Evolutionary conservation across 768 basidiomycete species (phyloP).

Genomic region (Serendipita sp.): DNA sequence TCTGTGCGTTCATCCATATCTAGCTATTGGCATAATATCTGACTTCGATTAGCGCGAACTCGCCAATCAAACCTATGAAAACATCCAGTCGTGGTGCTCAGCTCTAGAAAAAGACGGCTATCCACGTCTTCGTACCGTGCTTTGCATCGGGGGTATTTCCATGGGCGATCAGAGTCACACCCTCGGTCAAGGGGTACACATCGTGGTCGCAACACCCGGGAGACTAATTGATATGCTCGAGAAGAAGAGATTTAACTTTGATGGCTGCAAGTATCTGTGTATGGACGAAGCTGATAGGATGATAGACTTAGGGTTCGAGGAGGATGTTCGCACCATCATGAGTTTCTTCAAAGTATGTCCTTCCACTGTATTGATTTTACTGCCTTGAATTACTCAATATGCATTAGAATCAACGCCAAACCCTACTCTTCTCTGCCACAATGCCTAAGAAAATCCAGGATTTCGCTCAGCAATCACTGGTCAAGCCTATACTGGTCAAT

Average conservation of each 20-base stretch:
- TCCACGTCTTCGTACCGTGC: slow-evolving; percentile 69
- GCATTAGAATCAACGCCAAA: slow-evolving; percentile 84
- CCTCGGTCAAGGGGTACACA: slow-evolving; percentile 78
- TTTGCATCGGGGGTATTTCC: slow-evolving; percentile 95
- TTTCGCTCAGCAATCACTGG: slow-evolving; percentile 92
- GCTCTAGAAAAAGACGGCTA: slow-evolving; percentile 72
- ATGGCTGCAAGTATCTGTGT: slow-evolving; percentile 87
- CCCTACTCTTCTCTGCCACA: slow-evolving; percentile 91
- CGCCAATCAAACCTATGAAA: slow-evolving; percentile 94
- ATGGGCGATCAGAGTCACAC: slow-evolving; percentile 96
- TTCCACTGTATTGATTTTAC: not conserved
- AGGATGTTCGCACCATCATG: slow-evolving; percentile 98
- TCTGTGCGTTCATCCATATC: slow-evolving; percentile 26
- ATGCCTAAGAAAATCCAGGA: slow-evolving; percentile 99
- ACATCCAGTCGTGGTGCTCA: slow-evolving; percentile 70
- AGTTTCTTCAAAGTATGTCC: slow-evolving; percentile 81
- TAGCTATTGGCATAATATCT: not conserved
- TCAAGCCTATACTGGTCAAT: slow-evolving; percentile 87
- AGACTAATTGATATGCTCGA: slow-evolving; percentile 96
- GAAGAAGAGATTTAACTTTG: slow-evolving; percentile 83
- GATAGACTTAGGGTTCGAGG: slow-evolving; percentile 98
- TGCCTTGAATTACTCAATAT: not conserved
- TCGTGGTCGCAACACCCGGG: slow-evolving; percentile 94
- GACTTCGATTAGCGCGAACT: slow-evolving; percentile 46
- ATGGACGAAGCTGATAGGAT: slow-evolving; percentile 99